Evolutionary conservation across 1,284 basidiomycete species (phyloP), one percentile per base, ranked within the genome.

Genomic region (Earliella scabrosa): DNA sequence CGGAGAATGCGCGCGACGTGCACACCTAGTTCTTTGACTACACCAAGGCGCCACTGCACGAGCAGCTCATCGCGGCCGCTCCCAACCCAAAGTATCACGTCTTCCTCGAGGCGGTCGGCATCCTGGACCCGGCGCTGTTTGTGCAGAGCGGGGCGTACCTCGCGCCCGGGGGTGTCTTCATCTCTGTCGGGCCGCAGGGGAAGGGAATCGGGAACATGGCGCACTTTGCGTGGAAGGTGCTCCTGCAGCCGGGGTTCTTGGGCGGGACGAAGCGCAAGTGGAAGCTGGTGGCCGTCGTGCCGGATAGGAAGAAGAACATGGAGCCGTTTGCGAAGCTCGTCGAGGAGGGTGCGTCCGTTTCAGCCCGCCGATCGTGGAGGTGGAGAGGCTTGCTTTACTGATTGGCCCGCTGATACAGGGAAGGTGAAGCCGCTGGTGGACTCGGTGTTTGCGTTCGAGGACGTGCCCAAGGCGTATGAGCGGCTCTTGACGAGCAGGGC

Each of bases 21-120:
- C n/a, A n/a, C n/a, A n/a, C n/a, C n/a, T 46, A 81, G 75, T 80
- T 83, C 47, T 73, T 88, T 38, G 85, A 88, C 66, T 89, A 90
- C 58, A 82, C 78, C 1, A 71, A 74, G 14, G 70, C 70, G n/a
- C 73, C 81, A 8, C 66, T 86, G 1, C 69, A 74, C 21, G 67
- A 77, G 54, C 72, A 77, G 38, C 72, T 87, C 7, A 50, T 63
- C 4, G 63, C 69, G 11, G 67, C 76, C 34, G 67, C 73, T 1
- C 75, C 74, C 2, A 65, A 71, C 0, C 66, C 73, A 1, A 77
- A 73, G 58, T 82, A 75, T 52, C 69, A 79, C 14, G 68, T 79
- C 52, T 72, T 83, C 39, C 63, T 78, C 21, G 82, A 83, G 47
- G 67, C 75, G 0, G 73, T 65, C 4, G 78, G 75, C 2, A 45